Conservation (phyloP, 306 rosid genomes). For the Dryas alaskensis region DNA sequence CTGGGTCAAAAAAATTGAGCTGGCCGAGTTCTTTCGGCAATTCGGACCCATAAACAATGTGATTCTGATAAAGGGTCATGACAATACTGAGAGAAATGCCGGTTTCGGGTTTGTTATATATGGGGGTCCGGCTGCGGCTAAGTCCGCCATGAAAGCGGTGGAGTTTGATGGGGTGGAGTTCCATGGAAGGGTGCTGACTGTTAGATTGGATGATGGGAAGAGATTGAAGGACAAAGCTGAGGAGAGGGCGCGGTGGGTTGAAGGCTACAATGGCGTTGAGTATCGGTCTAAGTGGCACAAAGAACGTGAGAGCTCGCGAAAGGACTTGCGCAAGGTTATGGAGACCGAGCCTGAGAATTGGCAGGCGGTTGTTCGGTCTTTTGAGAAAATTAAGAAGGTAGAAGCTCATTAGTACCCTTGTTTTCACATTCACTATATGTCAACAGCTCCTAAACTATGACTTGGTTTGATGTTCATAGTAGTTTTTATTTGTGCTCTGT, state of each 20-base stretch:
- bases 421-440: not conserved
- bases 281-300: conserved; percentile 75
- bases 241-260: conserved; percentile 60
- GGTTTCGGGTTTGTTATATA: conserved; percentile 80
- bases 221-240: conserved; percentile 52
- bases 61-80: conserved; percentile 69
- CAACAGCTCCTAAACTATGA: not conserved
- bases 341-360: conserved; percentile 91
- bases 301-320: conserved; percentile 67
- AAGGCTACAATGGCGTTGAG: conserved; percentile 49
- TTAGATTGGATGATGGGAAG: conserved; percentile 81
- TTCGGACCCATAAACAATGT: conserved; percentile 73
- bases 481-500: not conserved
- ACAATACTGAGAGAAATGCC: conserved; percentile 51
- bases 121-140: conserved; percentile 43
- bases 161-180: conserved; percentile 95
- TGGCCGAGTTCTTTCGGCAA: conserved; percentile 74
- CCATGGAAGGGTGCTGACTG: conserved; percentile 75
- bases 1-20: conserved; percentile 73
- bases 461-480: not conserved
- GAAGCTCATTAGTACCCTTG: not conserved
- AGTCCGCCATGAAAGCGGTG: conserved; percentile 72
- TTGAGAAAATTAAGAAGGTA: conserved; percentile 78
- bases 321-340: conserved; percentile 51
- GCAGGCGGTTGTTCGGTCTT: conserved; percentile 77